Base-by-base conservation (phyloP, 148 eudicot genomes). In the Salicornia ramosissima region DNA sequence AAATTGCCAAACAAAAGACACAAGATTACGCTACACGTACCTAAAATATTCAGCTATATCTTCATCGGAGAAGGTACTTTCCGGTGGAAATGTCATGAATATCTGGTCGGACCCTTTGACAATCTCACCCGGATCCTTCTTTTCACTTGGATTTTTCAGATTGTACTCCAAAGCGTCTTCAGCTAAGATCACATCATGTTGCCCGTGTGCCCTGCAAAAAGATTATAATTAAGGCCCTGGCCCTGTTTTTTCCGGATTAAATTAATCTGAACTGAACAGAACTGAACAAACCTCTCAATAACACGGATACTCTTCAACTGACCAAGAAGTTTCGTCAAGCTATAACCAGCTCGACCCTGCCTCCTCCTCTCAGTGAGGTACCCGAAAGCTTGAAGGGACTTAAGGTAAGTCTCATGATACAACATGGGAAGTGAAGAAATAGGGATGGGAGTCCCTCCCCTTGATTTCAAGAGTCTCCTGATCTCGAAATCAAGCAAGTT, bases 361-460 rank as follows among this genome's bases (percentile, higher is more conserved):
- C 91, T 83, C 68, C 84, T 86, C 80, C 91, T 87, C 74, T 87
- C 91, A 1, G 91, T 87, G 25, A 85, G 83, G 57, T 87, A 87
- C 26, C 91, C 91, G 34, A 83, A 86, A 5, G 91, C 91, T 45
- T 81, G 86, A 72, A 87, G 85, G 39, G 59, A 73, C 72, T 71
- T 83, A 31, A 86, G 83, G 65, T 77, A 87, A 69, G 64, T 84
- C 28, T 81, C 88, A 65, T 68, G 69, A 69, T 79, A 87, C 75
- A 80, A 33, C 82, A 75, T 70, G n/a, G 86, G 91, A 73, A 87
- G 73, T 9, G 85, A 81, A 56, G 88, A 86, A 49, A 85, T 83
- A 15, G 88, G 83, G 29, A 85, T 82, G 22, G 88, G 82, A 64
- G 33, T 36, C 0, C 85, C 88, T 47, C 83, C 73, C 68, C 76